Percentiles rank a stretch among this genome's conserved stretches.
Conservation (phyloP, 805 yeast genomes). For the Starmerella powellii region DNA sequence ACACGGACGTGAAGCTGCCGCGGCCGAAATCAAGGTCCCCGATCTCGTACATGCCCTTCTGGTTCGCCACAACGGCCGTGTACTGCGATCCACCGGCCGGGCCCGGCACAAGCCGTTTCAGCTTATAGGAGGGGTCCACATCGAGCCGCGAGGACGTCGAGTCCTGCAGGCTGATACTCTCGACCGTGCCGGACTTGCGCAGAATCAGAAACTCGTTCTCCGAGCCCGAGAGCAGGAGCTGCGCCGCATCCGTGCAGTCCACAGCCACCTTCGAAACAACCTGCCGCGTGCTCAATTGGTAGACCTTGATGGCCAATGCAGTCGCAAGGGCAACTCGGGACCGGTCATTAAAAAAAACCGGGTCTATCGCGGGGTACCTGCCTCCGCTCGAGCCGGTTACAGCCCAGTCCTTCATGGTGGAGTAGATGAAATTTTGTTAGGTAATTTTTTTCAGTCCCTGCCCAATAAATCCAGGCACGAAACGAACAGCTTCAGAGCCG, state of each 20-base stretch:
- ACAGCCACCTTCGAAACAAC: constrained; percentile 28
- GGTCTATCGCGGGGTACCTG: constrained; percentile 28
- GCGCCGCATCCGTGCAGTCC: constrained; percentile 27
- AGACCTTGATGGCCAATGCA: constrained; percentile 31
- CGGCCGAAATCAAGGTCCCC: constrained; percentile 5
- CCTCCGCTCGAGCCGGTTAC: constrained; percentile 30
- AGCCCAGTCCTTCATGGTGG: constrained; percentile 21
- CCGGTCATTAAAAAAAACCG: constrained; percentile 30
- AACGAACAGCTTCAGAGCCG: too few species aligned
- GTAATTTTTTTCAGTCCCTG: constrained; percentile 2
- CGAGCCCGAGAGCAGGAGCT: constrained; percentile 24
- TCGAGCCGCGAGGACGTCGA: constrained; percentile 5
- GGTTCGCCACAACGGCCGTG: constrained; percentile 7
- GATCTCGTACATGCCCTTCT: constrained; percentile 8
- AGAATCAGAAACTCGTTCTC: constrained; percentile 26
- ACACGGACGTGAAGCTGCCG: constrained; percentile 4
- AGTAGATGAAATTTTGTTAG: not conserved
- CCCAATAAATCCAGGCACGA: too few species aligned
- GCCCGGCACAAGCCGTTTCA: constrained; percentile 13
- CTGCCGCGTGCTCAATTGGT: constrained; percentile 28
- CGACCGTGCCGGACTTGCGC: constrained; percentile 15
- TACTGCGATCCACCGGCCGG: not conserved
- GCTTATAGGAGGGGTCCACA: constrained; percentile 6
- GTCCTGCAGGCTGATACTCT: constrained; percentile 15
- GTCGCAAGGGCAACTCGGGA: constrained; percentile 29